Base-by-base conservation (phyloP, 1,139 yeast species). In the Candida smagusa region DNA sequence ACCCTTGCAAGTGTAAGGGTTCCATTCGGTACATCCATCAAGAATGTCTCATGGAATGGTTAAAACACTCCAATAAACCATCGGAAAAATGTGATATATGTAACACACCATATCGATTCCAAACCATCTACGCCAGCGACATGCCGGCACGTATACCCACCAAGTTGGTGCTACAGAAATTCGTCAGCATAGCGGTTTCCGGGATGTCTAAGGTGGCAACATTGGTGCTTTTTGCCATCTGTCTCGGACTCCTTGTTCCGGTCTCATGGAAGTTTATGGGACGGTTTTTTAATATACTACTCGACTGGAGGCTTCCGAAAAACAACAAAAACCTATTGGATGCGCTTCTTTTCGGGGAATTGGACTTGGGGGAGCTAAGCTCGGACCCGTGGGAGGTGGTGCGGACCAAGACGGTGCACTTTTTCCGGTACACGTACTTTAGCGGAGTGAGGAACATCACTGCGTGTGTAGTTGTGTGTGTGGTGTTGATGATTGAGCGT, bases 1-100 rank as follows among this genome's bases (percentile, higher is more conserved):
- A 87, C 60, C 98, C 99, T 1, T 92, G 99, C 62, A 82, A 79
- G 53, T 92, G 98, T 61, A 75, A 89, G 42, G 99, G 99, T 2
- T 84, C 96, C 22, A 94, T 92, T 55, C 85, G 85, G 57, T 89
- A 81, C 54, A 87, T 92, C 40, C 99, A 92, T 61, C 95, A 92
- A 58, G 94, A 84, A 35, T 92, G 98, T 63, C 65, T 92, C 34
- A 68, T 82, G 52, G 95, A 88, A 54, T 92, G 99, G 99, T 72
- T 92, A 29, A 72, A 72, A 41, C 76, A 69, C 51, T 79, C 81
- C 48, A 78, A 85, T 33, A 72, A 77, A 44, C 70, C 77, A 35
- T 69, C 75, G 31, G 75, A 80, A 33, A 73, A 77, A 32, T 92
- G 99, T 71, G 98, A 92, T 57, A 86, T 92, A 26, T 92, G 99